phyloP scores from a whole-genome alignment of 192 early-diverging fungal species.

The Linnemannia exigua region DNA sequence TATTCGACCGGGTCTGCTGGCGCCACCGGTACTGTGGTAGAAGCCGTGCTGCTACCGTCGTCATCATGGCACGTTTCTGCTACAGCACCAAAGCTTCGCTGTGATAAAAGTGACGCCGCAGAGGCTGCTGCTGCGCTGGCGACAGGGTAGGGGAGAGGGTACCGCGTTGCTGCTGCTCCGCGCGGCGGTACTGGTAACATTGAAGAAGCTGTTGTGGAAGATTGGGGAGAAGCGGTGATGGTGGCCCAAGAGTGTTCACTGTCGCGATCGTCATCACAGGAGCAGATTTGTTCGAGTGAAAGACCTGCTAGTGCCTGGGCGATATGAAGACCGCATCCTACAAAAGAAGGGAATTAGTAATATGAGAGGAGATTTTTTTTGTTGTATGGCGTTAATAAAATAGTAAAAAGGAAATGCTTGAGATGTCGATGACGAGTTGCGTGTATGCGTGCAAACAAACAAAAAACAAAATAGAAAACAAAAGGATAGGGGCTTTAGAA shows the following conservation, averaged over 20 bases:
- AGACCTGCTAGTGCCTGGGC: constrained; percentile 47
- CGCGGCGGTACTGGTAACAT: not conserved
- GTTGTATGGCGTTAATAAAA: not conserved
- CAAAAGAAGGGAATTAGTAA: not conserved
- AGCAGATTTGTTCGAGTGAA: constrained; percentile 45
- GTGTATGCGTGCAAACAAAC: not conserved
- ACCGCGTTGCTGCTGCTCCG: not conserved
- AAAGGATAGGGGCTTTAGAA: not conserved
- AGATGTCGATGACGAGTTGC: not conserved
- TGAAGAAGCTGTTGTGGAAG: not conserved
- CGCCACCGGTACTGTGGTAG: not conserved
- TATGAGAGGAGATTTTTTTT: not conserved
- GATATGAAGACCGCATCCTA: constrained; percentile 53
- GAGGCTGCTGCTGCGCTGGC: not conserved
- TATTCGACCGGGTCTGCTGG: constrained; percentile 31
- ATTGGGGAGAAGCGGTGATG: not conserved
- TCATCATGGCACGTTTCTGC: not conserved
- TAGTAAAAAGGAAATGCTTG: no score
- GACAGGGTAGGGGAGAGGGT: constrained; percentile 5
- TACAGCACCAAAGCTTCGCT: not conserved
- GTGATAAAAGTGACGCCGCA: not conserved
- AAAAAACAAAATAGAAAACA: not conserved
- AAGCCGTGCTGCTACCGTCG: not conserved
- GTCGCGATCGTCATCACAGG: constrained; percentile 51
- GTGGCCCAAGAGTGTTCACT: constrained; percentile 46